A percentile compares a stretch with the other conserved stretches of the same genome.
Evolutionary conservation across 371 early-diverging fungal species (phyloP).

Genomic region (Mortierella sp.): DNA sequence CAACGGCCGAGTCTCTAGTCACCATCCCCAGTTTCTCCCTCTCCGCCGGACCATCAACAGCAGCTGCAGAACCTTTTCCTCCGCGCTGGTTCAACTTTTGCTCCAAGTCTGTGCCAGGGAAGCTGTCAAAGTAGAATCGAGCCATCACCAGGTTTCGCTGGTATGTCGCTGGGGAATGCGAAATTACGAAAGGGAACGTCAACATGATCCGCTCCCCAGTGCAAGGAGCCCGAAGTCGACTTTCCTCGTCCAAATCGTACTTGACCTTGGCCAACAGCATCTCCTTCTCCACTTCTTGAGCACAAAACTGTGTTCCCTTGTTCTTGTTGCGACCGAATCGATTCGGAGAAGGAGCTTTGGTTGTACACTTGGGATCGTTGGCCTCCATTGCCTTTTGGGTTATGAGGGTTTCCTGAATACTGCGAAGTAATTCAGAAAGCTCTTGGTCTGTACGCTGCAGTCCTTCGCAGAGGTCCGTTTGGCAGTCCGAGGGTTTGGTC

Average conservation of each 20-base stretch:
- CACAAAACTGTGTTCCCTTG: not conserved
- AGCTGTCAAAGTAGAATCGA: constrained; percentile 38
- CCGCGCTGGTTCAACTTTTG: not conserved
- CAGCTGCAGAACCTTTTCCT: not conserved
- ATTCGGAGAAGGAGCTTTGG: not conserved
- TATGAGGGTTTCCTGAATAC: constrained; percentile 11
- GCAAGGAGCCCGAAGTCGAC: constrained; percentile 36
- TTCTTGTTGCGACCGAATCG: constrained; percentile 4
- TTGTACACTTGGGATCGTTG: not conserved
- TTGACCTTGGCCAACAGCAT: constrained; percentile 22
- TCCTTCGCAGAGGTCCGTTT: constrained; percentile 28
- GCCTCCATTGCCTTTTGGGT: not conserved
- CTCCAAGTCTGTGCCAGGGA: constrained; percentile 38
- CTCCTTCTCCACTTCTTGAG: constrained; percentile 15
- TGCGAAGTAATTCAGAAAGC: constrained; percentile 15
- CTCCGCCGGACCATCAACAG: not conserved
- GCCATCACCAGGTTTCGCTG: constrained; percentile 41
- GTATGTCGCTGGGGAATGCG: constrained; percentile 44
- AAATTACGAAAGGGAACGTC: constrained; percentile 40
- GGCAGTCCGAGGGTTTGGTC: constrained; percentile 37
- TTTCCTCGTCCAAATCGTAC: constrained; percentile 17
- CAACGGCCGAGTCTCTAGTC: not conserved
- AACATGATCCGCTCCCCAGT: constrained; percentile 38
- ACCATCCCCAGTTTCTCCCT: not conserved
- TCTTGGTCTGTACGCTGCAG: constrained; percentile 26